Base-by-base conservation (phyloP, 345 rosid species). In the Lepidium aucheri region DNA sequence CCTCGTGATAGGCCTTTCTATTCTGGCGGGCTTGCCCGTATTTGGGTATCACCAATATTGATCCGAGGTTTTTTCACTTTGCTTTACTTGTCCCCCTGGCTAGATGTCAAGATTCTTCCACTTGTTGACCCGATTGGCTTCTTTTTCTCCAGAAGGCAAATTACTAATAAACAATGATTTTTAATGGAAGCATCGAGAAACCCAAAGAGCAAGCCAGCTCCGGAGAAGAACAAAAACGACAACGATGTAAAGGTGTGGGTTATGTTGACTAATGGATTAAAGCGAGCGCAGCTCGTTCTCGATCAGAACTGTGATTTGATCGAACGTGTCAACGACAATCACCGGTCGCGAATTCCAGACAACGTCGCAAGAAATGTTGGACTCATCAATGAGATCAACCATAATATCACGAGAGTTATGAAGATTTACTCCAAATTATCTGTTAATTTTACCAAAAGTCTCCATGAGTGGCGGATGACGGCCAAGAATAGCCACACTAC, bases 271-370 rank as follows among this genome's bases (percentile, higher is more conserved):
- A 36, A 71, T 43, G 73, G 72, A 42, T 83, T 80, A 70, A 69
- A 72, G 52, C 78, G 78, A 62, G 91, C 80, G 8, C 90, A 84
- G 69, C 44, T 80, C 17, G 79, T 82, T 26, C 76, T 88, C 32
- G 96, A 88, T 63, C 68, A 84, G 70, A 88, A 88, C 53, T 73
- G 87, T 63, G 80, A 46, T 24, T 73, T 88, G 69, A 86, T 84
- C 52, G 81, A 79, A 66, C 86, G 83, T 45, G 96, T 86, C 38
- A 86, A 88, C 70, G 85, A 88, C 49, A 88, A 88, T 36, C 90
- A 86, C 56, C 83, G 69, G 60, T 88, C 92, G 0, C 71, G 73
- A 54, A 78, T 60, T 49, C 77, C 84, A 6, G 85, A 69, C 35
- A 83, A 86, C 71, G 72, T 89, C 75, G 83, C 80, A 5, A 79